Evolutionary conservation across 73 alveolate species (phyloP), one percentile per base, ranked within the genome.

Genomic region (Effrenium voratum): DNA sequence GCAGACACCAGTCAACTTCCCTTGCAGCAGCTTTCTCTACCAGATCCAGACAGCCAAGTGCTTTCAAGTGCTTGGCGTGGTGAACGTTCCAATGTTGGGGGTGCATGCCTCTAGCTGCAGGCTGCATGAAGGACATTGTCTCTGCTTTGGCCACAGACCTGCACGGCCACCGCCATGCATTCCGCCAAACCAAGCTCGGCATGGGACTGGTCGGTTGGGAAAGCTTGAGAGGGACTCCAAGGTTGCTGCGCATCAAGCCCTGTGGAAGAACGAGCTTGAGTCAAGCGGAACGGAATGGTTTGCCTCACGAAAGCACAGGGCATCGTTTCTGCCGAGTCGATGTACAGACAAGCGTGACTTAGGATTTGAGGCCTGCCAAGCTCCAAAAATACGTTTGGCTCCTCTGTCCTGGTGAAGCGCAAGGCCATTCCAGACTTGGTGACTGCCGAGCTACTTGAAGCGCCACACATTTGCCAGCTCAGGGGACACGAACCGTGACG

Each of bases 1-100:
- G 24, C 13, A 40, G 91, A 8, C 46, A 80, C 70, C 8, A 10
- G n/a, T 41, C 59, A 32, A 45, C 55, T 10, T 28, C 72, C 6
- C 38, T 80, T 5, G 91, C 91, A 12, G 91, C 91, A 3, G 91
- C 44, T 24, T 6, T 79, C 13, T 13, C 70, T 44, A 50, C 22
- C 16, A 3, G 41, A 10, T 26, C 13, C 36, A 5, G 70, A 16
- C 66, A 12, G 36, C 59, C 12, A 41, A 40, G 87, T 30, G 40
- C 30, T 24, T 76, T n/a, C 60, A 57, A 76, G 36, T 76, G 22
- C 44, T 76, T 43, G 60, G 87, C 60, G 36, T 76, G 57, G 40
- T 76, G 60, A 76, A 76, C 47, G 40, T 76, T 34, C 87, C 87
- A 3, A 76, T 76, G 87, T 36, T 76, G 12, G 87, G 87, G n/a